These are phyloP conservation scores for Pseudogymnoascus sp. DNA, from an alignment of 2,329 filamentous ascomycete genomes.

Conservation along the genomic window DNA sequence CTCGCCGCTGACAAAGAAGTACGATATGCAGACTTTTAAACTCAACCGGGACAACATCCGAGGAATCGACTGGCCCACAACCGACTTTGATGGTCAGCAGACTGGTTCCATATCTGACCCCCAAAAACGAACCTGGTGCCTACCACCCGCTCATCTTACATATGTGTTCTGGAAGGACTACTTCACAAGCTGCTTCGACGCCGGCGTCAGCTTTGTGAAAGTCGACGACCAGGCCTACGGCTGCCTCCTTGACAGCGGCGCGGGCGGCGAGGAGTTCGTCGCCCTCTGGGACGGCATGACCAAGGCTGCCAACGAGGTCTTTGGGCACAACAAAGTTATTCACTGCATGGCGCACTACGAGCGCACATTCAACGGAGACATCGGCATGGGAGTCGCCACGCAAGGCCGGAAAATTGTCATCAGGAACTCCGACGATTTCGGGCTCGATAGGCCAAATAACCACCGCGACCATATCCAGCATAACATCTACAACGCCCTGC, in stretches of 20 bases:
- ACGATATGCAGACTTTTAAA: conserved; percentile 9
- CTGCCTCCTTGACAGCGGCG: conserved; percentile 8
- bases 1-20: conserved; percentile 10
- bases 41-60: not conserved
- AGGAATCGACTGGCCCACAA: not conserved
- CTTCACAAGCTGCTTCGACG: conserved; percentile 9
- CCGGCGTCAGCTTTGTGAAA: conserved; percentile 12
- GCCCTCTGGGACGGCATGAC: conserved; percentile 11
- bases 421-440: conserved; percentile 12
- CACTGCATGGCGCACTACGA: conserved; percentile 13
- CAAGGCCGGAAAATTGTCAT: conserved; percentile 10
- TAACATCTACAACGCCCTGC: conserved; percentile 11
- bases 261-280: conserved; percentile 8
- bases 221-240: conserved; percentile 12
- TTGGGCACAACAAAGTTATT: conserved; percentile 11
- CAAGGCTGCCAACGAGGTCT: conserved; percentile 12
- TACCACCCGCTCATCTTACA: conserved; percentile 9
- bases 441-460: conserved; percentile 1
- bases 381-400: conserved; percentile 11
- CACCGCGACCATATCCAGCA: conserved; percentile 9
- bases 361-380: conserved; percentile 11
- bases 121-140: conserved; percentile 1
- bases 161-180: conserved; percentile 12
- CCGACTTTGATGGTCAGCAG: not conserved
- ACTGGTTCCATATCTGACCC: not conserved